Conservation (phyloP, 495 filamentous ascomycete species). For the Hypoxylon fragiforme region DNA sequence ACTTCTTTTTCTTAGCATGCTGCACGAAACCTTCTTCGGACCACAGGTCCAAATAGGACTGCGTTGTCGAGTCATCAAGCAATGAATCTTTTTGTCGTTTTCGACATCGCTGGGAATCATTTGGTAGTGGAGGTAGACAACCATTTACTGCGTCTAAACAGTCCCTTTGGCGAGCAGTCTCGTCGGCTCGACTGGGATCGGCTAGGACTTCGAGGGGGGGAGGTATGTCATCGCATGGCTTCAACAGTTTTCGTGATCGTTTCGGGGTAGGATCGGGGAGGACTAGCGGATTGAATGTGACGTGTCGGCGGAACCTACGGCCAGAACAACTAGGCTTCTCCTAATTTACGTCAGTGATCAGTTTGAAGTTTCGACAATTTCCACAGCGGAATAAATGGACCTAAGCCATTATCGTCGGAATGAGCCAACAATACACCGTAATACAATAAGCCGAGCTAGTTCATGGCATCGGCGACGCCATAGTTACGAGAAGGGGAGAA, state of each 20-base stretch:
- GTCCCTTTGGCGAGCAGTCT: constrained; percentile 29
- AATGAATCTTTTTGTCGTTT: constrained; percentile 26
- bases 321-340: constrained; percentile 17
- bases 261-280: constrained; percentile 33
- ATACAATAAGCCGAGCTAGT: not conserved
- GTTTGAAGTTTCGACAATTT: constrained; percentile 29
- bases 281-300: constrained; percentile 18
- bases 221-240: constrained; percentile 5
- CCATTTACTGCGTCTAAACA: constrained; percentile 14
- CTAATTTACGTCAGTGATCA: constrained; percentile 37
- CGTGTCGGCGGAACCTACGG: constrained; percentile 1
- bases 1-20: constrained; percentile 45
- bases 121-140: constrained; percentile 19
- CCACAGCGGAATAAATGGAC: constrained; percentile 18
- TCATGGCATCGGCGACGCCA: too few species aligned
- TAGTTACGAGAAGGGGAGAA: too few species aligned
- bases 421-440: not conserved
- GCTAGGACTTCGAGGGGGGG: constrained; percentile 1
- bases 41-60: constrained; percentile 47
- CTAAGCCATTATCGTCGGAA: constrained; percentile 5
- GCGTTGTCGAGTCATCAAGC: constrained; percentile 37
- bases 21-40: constrained; percentile 52
- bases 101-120: constrained; percentile 22
- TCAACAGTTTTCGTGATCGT: constrained; percentile 33
- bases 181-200: constrained; percentile 19